Base-by-base conservation (phyloP, 495 filamentous ascomycete species). In the Corynascus novoguineensis region DNA sequence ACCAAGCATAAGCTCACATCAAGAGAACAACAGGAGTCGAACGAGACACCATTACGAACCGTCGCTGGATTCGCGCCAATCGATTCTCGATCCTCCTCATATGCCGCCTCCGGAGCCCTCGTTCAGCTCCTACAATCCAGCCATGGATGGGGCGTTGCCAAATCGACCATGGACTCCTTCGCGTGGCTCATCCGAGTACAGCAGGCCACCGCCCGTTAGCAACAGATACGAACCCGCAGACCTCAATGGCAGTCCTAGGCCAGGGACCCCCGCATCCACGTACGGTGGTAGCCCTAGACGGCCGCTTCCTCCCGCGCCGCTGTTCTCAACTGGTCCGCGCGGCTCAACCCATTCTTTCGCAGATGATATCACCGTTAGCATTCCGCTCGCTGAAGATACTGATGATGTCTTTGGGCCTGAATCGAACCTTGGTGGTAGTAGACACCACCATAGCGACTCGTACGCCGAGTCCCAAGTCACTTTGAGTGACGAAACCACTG, bases 281-380 rank as follows among this genome's bases (percentile, higher is more conserved):
- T 97, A 96, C 65, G 87, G 90, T 34, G 87, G 90, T 10, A 91
- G 88, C 60, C 88, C 90, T 8, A 81, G 88, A 46, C 78, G 89
- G 57, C 92, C 92, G n/a, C 72, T 97, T n/a, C 93, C 92, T 14
- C 89, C 89, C 2, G 90, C 91, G 28, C 93, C 92, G 5, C 73
- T 92, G n/a, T 97, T 95, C 63, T 78, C 84, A 4, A 74, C 12
- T 3, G 44, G 41, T 0, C 64, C 62, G 11, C 62, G 68, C 19
- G 59, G 64, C 54, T 75, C 69, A 24, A 59, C 56, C 1, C 55
- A 55, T 7, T 71, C 64, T 44, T 75, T 78, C 31, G 67, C 60
- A 5, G 81, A 80, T 57, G 80, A 82, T 59, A 73, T 71, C n/a
- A 80, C 79, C 4, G 75, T 81, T 15, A 76, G 72, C 34, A 92